Conservation (phyloP, 805 yeast genomes). For the Saccharomyces kudriavzevii region DNA sequence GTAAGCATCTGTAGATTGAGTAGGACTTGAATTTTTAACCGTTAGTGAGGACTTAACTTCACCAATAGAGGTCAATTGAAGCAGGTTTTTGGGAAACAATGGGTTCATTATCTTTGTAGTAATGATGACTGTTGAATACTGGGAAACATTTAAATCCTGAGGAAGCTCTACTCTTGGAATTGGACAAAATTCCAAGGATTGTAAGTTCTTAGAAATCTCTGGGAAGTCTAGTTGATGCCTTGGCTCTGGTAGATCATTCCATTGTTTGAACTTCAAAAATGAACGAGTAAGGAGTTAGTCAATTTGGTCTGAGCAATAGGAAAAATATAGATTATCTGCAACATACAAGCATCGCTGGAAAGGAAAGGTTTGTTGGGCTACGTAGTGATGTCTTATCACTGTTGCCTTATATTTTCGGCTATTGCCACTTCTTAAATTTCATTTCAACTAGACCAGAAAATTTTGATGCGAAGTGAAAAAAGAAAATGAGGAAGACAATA, state of each 20-base stretch:
- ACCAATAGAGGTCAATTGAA: slow-evolving; percentile 10
- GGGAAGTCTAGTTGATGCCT: slow-evolving; percentile 39
- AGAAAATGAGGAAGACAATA: not conserved
- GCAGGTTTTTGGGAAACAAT: slow-evolving; percentile 17
- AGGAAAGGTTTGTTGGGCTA: not conserved
- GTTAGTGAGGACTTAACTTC: slow-evolving; percentile 9
- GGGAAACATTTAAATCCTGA: slow-evolving; percentile 6
- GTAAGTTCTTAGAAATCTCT: slow-evolving; percentile 14
- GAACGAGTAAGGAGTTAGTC: not conserved
- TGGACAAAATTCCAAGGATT: slow-evolving; percentile 18
- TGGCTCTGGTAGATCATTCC: slow-evolving; percentile 39
- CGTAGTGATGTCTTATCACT: not conserved
- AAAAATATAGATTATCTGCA: not conserved
- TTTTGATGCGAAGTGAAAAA: not conserved
- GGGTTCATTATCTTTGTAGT: slow-evolving; percentile 25
- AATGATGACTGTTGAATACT: slow-evolving; percentile 13
- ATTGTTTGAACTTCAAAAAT: slow-evolving; percentile 39
- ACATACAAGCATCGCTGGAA: slow-evolving; percentile 3
- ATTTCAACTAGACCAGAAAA: not conserved
- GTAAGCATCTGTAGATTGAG: slow-evolving; percentile 1
- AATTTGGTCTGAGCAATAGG: not conserved
- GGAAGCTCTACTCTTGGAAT: slow-evolving; percentile 29
- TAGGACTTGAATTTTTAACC: slow-evolving; percentile 1
- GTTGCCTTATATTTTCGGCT: not conserved
- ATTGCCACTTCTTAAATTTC: not conserved